Base-by-base conservation (phyloP, 202 grass and related monocot genomes). In the Cymbopogon flexuosus region DNA sequence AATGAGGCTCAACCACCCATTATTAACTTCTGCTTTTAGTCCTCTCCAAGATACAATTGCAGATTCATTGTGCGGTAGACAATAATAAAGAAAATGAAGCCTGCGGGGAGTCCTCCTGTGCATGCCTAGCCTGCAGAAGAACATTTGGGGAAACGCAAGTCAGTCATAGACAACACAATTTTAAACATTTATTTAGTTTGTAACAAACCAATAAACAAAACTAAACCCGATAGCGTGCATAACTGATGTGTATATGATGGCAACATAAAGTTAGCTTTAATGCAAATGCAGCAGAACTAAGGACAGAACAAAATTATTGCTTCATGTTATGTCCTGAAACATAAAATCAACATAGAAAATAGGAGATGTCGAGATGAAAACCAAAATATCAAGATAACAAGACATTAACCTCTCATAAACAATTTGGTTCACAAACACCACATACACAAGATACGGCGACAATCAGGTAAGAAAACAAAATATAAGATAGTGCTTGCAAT, bases 1-100 rank as follows among this genome's bases (percentile, higher is more conserved):
- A 66, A 58, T 79, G 83, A 79, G 62, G 77, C 37, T 76, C 63
- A 51, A 11, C 65, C 58, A 46, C 70, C 37, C 40, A 62, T 81
- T 81, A 75, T 62, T 75, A 51, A 86, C 23, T 47, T 46, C 29
- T 76, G 39, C 54, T 37, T 81, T 37, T 37, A 67, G 39, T 62
- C 84, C 2, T 56, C 4, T 29, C 67, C n/a, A 39, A 86, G 63
- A 80, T 59, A 63, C 36, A 80, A 59, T 29, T 7, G 61, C 29
- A 47, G 49, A 80, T 81, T 40, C 70, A 80, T 68, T 67, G 35
- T 65, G 8, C 24, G 10, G 49, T 45, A 27, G 29, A 57, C 12
- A 57, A 67, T 56, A 56, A 56, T 37, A 74, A 21, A 61, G 57
- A 42, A 23, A 41, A 29, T 23, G 61, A 27, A 79, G 37, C 22